Evolutionary conservation across 1,139 yeast species (phyloP), one percentile per base, ranked within the genome.

Genomic region (Hanseniaspora sp.): DNA sequence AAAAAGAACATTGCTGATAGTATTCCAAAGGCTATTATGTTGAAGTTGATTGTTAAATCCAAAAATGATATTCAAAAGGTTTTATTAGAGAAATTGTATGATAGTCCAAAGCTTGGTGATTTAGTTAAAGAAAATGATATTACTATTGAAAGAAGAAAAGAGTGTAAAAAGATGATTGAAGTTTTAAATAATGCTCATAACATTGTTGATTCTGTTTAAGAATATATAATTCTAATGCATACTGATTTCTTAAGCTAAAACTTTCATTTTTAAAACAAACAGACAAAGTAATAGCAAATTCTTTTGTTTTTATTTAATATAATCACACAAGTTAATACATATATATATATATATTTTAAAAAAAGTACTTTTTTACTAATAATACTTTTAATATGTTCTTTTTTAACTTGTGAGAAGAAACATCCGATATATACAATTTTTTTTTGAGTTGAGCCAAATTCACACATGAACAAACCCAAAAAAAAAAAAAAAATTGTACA

Each of bases 21-120:
- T 67, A 83, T 92, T 60, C 98, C 98, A 60, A 92, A 92, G 72
- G 95, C 97, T 4, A 79, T 92, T 59, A 87, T 90, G 95, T 76
- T 90, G 65, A 92, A 92, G 70, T 78, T 92, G 66, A 92, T 92
- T 64, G 82, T 82, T 59, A 77, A 76, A 63, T 84, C 95, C 42
- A 87, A 86, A 71, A 84, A 81, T 57, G 94, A 86, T 60, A 85
- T 92, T 64, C 98, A 92, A 71, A 86, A 83, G 66, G 95, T 86
- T 61, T 76, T 92, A 62, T 76, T 92, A 61, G 95, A 86, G 70
- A 86, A 86, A 69, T 75, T 92, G 59, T 92, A 90, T 70, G 83
- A 83, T 60, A 78, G 84, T 49, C 82, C 80, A 54, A 87, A 83
- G 59, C 75, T 87, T 64, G 82, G 74, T 52, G 86, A 82, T 54